Evolutionary conservation across 1,284 basidiomycete genomes (phyloP).

Genomic region (Sporisorium exsertum): DNA sequence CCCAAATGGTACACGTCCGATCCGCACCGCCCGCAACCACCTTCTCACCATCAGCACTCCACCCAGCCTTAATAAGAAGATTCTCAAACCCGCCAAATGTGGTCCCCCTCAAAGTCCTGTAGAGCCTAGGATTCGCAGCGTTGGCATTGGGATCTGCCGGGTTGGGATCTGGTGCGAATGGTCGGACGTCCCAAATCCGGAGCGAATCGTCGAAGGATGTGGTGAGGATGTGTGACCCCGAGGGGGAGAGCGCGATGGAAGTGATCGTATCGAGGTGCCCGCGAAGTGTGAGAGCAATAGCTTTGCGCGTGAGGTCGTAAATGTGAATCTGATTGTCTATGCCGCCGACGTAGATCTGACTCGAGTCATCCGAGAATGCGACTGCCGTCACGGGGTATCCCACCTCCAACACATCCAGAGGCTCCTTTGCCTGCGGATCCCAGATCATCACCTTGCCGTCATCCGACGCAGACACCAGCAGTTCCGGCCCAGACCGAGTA

Average conservation of each 20-base stretch:
- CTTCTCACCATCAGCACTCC: slow-evolving; percentile 61
- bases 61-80: slow-evolving; percentile 56
- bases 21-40: slow-evolving; percentile 64
- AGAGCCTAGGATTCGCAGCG: slow-evolving; percentile 51
- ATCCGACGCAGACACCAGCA: slow-evolving; percentile 63
- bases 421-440: slow-evolving; percentile 57
- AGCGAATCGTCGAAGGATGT: slow-evolving; percentile 64
- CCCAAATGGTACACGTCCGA: slow-evolving; percentile 66
- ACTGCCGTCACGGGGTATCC: slow-evolving; percentile 68
- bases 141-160: slow-evolving; percentile 39
- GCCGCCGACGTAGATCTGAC: slow-evolving; percentile 66
- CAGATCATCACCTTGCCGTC: slow-evolving; percentile 67
- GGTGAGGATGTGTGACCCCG: slow-evolving; percentile 65
- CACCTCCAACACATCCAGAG: slow-evolving; percentile 60
- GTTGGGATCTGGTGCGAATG: slow-evolving; percentile 64
- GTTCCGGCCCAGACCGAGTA: slow-evolving; percentile 50
- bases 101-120: slow-evolving; percentile 62
- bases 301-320: slow-evolving; percentile 60
- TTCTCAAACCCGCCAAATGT: slow-evolving; percentile 65
- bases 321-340: slow-evolving; percentile 68
- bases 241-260: slow-evolving; percentile 58
- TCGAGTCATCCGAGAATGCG: slow-evolving; percentile 64
- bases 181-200: slow-evolving; percentile 69
- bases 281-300: slow-evolving; percentile 54
- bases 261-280: slow-evolving; percentile 64